Conservation (phyloP, 179 eudicot genomes). For the Beta macrorhiza region DNA sequence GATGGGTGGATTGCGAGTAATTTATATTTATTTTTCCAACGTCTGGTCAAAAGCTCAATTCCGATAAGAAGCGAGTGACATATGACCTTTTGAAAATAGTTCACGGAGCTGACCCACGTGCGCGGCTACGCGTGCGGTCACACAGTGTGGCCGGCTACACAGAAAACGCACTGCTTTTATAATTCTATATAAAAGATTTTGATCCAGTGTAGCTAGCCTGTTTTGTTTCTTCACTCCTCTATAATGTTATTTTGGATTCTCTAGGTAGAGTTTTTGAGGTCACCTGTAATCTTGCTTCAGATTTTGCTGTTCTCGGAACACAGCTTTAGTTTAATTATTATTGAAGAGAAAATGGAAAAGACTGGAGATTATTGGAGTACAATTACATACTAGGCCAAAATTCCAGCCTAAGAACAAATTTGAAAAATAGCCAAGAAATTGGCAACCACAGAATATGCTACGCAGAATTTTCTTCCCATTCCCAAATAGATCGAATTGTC, state of each 20-base stretch:
- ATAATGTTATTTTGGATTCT: background rate
- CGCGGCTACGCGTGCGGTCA: too few relatives aligned
- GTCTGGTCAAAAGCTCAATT: too few relatives aligned
- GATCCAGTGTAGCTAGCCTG: background rate
- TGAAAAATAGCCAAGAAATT: constrained; percentile 7
- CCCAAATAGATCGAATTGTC: constrained; percentile 3
- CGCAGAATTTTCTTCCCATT: background rate
- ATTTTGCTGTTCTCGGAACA: constrained; percentile 11
- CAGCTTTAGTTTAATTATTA: constrained; percentile 3
- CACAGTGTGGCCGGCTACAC: too few relatives aligned
- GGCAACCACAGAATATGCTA: constrained; percentile 14
- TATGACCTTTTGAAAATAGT: too few relatives aligned
- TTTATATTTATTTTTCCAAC: too few relatives aligned
- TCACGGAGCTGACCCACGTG: too few relatives aligned
- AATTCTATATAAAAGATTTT: background rate
- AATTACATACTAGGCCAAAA: constrained; percentile 14
- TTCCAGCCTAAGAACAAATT: constrained; percentile 14
- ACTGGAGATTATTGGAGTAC: background rate
- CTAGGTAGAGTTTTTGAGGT: background rate
- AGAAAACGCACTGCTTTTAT: background rate
- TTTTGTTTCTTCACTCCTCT: background rate
- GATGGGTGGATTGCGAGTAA: too few relatives aligned
- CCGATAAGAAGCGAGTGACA: too few relatives aligned
- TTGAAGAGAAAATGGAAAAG: constrained; percentile 9
- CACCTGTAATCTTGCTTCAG: constrained; percentile 17